Conservation (phyloP, 495 filamentous ascomycete genomes). For the Cercophora sp. region DNA sequence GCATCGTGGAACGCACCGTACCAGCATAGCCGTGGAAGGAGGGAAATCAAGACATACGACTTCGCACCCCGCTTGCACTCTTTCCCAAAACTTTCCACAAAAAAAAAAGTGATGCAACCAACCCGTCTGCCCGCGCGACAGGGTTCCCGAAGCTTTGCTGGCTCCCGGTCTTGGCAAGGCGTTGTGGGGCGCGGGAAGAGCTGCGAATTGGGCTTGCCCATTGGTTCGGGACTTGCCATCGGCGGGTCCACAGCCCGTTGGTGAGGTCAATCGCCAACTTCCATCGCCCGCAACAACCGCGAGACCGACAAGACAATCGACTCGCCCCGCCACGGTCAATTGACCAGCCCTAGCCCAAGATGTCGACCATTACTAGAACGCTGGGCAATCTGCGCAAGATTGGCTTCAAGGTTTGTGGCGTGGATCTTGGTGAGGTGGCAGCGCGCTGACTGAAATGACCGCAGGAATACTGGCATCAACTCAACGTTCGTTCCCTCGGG, state of each 20-base stretch:
- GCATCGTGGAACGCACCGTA: constrained; percentile 31
- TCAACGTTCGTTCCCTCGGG: constrained; percentile 64
- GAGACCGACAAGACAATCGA: constrained; percentile 1
- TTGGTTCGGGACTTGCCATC: constrained; percentile 21
- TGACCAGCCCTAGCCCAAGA: constrained; percentile 47
- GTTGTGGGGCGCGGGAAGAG: not conserved
- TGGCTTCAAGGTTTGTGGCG: constrained; percentile 66
- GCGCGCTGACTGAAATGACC: constrained; percentile 21
- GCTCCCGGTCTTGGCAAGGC: constrained; percentile 9
- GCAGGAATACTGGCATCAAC: constrained; percentile 85
- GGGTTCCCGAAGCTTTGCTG: too few relatives aligned
- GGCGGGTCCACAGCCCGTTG: constrained; percentile 14
- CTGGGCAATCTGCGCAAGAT: constrained; percentile 80
- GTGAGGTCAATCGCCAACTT: constrained; percentile 17
- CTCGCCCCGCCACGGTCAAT: constrained; percentile 22
- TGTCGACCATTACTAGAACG: constrained; percentile 90
- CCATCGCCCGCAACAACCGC: constrained; percentile 11
- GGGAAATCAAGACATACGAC: too few relatives aligned
- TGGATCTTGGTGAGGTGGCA: not conserved
- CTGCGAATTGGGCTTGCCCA: constrained; percentile 9
- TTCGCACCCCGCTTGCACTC: too few relatives aligned
- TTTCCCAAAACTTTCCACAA: too few relatives aligned
- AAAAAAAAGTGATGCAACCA: too few relatives aligned
- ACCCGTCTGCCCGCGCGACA: too few relatives aligned
- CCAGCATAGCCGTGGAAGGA: constrained; percentile 31